These are phyloP conservation scores for Amaranthus hypochondriacus DNA, from an alignment of 148 eudicot species.

Conservation along the genomic window DNA sequence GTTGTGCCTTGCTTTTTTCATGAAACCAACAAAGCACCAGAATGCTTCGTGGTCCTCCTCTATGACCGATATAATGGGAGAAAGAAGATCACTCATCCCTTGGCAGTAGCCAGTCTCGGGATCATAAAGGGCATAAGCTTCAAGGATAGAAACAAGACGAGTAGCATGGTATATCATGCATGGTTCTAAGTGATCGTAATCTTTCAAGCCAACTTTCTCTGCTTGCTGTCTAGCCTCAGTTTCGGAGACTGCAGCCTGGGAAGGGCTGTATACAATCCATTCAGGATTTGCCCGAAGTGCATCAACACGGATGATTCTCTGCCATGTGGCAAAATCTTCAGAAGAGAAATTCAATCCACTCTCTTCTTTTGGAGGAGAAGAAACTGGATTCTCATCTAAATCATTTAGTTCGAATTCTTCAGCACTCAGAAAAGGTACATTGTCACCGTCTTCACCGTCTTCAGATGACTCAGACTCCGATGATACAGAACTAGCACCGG, in stretches of 20 bases:
- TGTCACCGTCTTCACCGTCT: slow-evolving; percentile 34
- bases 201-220: slow-evolving; percentile 71
- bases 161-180: slow-evolving; percentile 84
- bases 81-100: slow-evolving; percentile 97
- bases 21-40: slow-evolving; percentile 98
- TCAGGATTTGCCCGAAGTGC: slow-evolving; percentile 92
- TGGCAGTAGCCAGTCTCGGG: slow-evolving; percentile 96
- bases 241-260: slow-evolving; percentile 59
- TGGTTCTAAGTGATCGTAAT: slow-evolving; percentile 76
- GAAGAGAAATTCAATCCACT: slow-evolving; percentile 11
- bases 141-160: slow-evolving; percentile 81
- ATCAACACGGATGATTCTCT: slow-evolving; percentile 86
- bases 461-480: slow-evolving; percentile 77
- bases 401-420: slow-evolving; percentile 44
- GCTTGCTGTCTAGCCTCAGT: slow-evolving; percentile 64
- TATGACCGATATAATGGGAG: slow-evolving; percentile 77
- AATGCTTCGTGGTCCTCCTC: slow-evolving; percentile 86
- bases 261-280: slow-evolving; percentile 56
- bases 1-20: slow-evolving; percentile 94
- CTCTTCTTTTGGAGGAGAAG: slow-evolving; percentile 10
- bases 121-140: slow-evolving; percentile 94
- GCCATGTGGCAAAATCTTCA: slow-evolving; percentile 92
- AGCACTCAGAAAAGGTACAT: slow-evolving; percentile 14
- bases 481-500: slow-evolving; percentile 40
- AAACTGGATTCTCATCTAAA: slow-evolving; percentile 10